Conservation (phyloP, 306 rosid genomes). For the Potentilla sterilis region DNA sequence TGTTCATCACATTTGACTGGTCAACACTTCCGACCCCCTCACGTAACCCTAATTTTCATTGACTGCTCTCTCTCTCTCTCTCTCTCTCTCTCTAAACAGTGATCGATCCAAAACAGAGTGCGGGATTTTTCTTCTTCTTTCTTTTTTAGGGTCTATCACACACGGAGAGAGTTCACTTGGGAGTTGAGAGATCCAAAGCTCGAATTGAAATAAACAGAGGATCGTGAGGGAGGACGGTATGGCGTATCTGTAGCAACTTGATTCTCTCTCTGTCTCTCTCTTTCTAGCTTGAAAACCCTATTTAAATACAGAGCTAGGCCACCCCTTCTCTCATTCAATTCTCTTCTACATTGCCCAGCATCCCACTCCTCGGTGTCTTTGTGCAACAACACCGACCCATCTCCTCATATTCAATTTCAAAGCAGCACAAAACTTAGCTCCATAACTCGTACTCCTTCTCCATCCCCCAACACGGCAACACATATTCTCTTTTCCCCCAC, state of each 20-base stretch:
- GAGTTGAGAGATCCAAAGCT: conserved; percentile 8
- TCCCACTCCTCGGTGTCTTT: conserved; percentile 18
- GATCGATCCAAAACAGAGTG: background rate
- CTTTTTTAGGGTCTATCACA: background rate
- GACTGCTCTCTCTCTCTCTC: conserved; percentile 22
- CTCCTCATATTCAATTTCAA: conserved; percentile 12
- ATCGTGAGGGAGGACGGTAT: conserved; percentile 7
- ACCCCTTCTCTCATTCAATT: conserved; percentile 58
- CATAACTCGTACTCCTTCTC: conserved; percentile 14
- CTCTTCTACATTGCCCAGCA: conserved; percentile 29
- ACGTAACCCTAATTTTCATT: conserved; percentile 28
- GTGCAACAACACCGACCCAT: conserved; percentile 11
- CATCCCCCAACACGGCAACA: background rate
- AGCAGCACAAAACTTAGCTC: conserved; percentile 19
- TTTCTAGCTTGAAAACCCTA: conserved; percentile 31
- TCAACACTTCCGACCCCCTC: conserved; percentile 33
- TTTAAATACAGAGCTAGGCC: conserved; percentile 48
- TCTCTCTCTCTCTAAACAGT: background rate
- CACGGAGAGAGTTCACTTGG: conserved; percentile 6
- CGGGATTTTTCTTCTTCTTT: background rate
- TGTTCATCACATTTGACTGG: conserved; percentile 39
- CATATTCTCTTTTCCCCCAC: background rate
- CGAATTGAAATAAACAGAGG: conserved; percentile 10
- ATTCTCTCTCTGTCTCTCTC: conserved; percentile 20
- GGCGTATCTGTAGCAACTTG: conserved; percentile 16